Evolutionary conservation across 2,329 filamentous ascomycete genomes (phyloP), one percentile per base, ranked within the genome.

Genomic region (Sclerotinia sclerotiorum): DNA sequence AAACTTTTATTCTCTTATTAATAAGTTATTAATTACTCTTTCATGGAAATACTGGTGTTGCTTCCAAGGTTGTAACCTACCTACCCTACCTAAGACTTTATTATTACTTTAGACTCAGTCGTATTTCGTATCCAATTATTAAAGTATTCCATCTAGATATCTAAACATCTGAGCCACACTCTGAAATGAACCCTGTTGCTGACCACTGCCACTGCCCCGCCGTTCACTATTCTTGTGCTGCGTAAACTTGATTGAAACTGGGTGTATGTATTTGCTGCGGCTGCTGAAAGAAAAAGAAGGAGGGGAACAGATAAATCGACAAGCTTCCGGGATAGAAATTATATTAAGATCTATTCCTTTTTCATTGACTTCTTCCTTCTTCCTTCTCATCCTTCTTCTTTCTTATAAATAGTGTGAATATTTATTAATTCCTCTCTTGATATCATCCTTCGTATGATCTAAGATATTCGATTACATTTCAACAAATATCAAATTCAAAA

Each of bases 161-260:
- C 51, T 29, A 32, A 7, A 27, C 27, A 56, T 56, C 54, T 56
- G 54, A 56, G 54, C 54, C 54, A 39, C 54, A 39, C 52, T 55
- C 21, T 32, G 19, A 21, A 39, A 35, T 17, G 54, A 39, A 56
- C 29, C 54, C 54, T 39, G 32, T 21, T 21, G 54, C 54, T 56
- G 54, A 56, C 54, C 54, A 48, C 46, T 7, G 46, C 46, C 54
- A 56, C 52, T 56, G 54, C 54, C 55, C 55, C 55, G 55, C 55
- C 32, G 55, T 57, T 57, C 55, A 39, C 24, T 42, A 42, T 39
- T 56, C 54, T 56, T 4, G 54, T 56, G 54, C 55, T 42, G 55
- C 55, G 55, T 39, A 24, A 42, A 42, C 13, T 42, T 24, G 4
- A 32, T n/a, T 56, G 17, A n/a, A 2, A 39, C 6, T 13, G 10